Conservation (phyloP, 331 rosid genomes). For the Cucumis variabilis region DNA sequence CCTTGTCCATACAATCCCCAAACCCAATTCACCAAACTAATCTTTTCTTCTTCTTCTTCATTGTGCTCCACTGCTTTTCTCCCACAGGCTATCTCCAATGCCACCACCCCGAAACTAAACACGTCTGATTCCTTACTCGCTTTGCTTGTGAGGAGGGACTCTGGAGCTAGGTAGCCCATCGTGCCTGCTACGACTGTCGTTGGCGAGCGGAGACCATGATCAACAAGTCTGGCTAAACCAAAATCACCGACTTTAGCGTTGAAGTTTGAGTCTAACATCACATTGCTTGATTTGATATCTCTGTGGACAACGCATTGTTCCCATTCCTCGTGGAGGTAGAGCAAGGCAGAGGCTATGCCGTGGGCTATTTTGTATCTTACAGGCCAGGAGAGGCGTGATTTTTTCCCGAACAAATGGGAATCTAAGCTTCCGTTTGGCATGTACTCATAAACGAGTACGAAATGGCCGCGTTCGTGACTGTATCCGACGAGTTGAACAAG, state of each 20-base stretch:
- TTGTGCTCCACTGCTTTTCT: slow-evolving; percentile 27
- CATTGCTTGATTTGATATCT: slow-evolving; percentile 49
- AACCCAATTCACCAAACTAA: slow-evolving; percentile 36
- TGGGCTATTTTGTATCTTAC: slow-evolving; percentile 46
- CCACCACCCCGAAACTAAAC: slow-evolving; percentile 59
- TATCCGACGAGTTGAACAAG: slow-evolving; percentile 40
- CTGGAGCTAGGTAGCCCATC: slow-evolving; percentile 57
- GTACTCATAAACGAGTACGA: slow-evolving; percentile 34
- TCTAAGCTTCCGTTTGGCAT: slow-evolving; percentile 40
- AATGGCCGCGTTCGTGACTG: slow-evolving; percentile 32
- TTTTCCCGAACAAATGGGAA: slow-evolving; percentile 30
- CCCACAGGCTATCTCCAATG: slow-evolving; percentile 26
- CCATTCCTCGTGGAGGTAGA: slow-evolving; percentile 60
- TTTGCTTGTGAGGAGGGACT: slow-evolving; percentile 34
- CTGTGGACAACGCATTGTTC: slow-evolving; percentile 38
- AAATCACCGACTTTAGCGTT: slow-evolving; percentile 62
- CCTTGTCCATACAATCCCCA: slow-evolving; percentile 47
- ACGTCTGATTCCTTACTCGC: slow-evolving; percentile 57
- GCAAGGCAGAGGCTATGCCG: slow-evolving; percentile 57
- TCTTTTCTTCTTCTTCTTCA: slow-evolving; percentile 27
- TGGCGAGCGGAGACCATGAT: slow-evolving; percentile 40
- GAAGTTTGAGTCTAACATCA: slow-evolving; percentile 46
- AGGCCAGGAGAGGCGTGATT: slow-evolving; percentile 43
- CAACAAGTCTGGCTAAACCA: slow-evolving; percentile 56
- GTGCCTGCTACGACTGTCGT: slow-evolving; percentile 56